phyloP scores from a whole-genome alignment of 2,329 filamentous ascomycete species.

The Geoglossum cookeanum region DNA sequence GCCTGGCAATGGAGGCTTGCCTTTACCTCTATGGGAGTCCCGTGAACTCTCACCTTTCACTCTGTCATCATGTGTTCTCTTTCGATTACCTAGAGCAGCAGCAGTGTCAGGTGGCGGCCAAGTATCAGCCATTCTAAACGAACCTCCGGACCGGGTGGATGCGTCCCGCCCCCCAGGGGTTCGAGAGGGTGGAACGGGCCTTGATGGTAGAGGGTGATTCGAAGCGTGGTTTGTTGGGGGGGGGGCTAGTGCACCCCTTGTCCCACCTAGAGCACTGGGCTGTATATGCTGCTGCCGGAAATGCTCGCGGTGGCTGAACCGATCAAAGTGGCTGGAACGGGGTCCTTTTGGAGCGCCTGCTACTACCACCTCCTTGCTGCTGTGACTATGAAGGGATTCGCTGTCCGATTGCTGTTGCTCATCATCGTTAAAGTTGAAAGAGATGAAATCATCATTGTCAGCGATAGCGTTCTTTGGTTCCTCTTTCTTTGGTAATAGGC shows the following conservation, averaged over 20 bases:
- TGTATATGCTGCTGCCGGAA: slow-evolving; percentile 11
- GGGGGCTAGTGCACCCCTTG: slow-evolving; percentile 3
- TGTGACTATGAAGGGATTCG: neutral
- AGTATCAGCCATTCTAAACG: slow-evolving; percentile 4
- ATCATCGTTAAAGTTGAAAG: slow-evolving; percentile 50
- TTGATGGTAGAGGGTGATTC: neutral
- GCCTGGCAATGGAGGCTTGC: slow-evolving; percentile 20
- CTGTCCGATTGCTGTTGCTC: slow-evolving; percentile 19
- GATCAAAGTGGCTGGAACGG: neutral
- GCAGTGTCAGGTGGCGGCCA: slow-evolving; percentile 17
- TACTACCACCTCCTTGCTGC: neutral
- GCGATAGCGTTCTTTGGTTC: slow-evolving; percentile 27
- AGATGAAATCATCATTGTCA: slow-evolving; percentile 68
- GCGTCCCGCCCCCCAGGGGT: no score
- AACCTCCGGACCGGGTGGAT: neutral
- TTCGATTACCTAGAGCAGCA: slow-evolving; percentile 42
- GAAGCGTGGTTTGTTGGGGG: neutral
- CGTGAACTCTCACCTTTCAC: slow-evolving; percentile 19
- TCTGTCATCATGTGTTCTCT: slow-evolving; percentile 53
- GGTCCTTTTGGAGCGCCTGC: neutral
- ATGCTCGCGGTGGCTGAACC: slow-evolving; percentile 18
- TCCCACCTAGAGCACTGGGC: slow-evolving; percentile 5
- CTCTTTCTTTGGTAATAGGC: slow-evolving; percentile 36
- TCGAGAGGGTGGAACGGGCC: neutral
- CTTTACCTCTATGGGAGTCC: neutral